A percentile compares a stretch with the other conserved stretches of the same genome.
phyloP scores from a whole-genome alignment of 768 basidiomycete species.

The Tylopilus sp. region DNA sequence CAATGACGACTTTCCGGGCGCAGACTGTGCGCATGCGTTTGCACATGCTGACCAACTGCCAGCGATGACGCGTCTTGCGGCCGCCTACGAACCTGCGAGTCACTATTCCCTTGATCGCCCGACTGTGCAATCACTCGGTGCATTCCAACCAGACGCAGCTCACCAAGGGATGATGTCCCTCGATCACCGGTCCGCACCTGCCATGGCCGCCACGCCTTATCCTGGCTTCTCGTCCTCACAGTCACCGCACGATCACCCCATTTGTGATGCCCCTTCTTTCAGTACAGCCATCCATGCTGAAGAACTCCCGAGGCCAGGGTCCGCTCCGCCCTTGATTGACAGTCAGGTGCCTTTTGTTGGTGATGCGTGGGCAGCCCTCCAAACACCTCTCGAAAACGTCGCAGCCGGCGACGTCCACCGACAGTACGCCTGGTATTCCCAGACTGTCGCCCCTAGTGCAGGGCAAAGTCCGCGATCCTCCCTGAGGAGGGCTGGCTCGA shows the following conservation, averaged over 20 bases:
- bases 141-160: constrained; percentile 15
- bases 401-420: constrained; percentile 15
- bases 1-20: constrained; percentile 18
- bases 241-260: constrained; percentile 27
- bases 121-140: constrained; percentile 18
- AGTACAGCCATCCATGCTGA: constrained; percentile 23
- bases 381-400: constrained; percentile 13
- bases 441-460: constrained; percentile 11
- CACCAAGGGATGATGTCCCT: constrained; percentile 17
- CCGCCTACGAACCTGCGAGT: constrained; percentile 8
- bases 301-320: constrained; percentile 26
- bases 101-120: constrained; percentile 15
- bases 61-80: constrained; percentile 13
- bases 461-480: constrained; percentile 32
- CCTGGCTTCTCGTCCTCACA: constrained; percentile 31
- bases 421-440: constrained; percentile 21
- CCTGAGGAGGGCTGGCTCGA: constrained; percentile 31
- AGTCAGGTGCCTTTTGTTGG: constrained; percentile 28
- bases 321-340: constrained; percentile 29
- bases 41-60: constrained; percentile 12
- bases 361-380: constrained; percentile 23
- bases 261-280: constrained; percentile 25
- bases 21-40: constrained; percentile 15
- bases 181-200: constrained; percentile 24
- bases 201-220: constrained; percentile 27